Evolutionary conservation across 345 rosid genomes (phyloP).

Genomic region (Hirschfeldia incana): DNA sequence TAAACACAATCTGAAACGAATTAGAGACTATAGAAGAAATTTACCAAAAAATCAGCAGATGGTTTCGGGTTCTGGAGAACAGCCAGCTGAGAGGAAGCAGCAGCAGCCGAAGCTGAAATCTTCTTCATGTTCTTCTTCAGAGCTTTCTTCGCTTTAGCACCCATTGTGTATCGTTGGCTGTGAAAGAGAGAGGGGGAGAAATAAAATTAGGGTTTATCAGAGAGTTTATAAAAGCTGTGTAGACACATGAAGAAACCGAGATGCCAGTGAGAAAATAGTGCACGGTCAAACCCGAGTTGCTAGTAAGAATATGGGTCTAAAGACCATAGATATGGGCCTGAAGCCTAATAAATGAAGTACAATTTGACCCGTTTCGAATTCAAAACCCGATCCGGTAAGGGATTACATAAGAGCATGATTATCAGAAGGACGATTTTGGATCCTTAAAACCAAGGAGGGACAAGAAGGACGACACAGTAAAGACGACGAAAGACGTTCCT

Average conservation of each 20-base stretch:
- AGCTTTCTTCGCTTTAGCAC: constrained; percentile 72
- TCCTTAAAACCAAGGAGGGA: no score
- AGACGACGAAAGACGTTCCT: no score
- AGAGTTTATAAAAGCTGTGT: not conserved
- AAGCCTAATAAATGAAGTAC: not conserved
- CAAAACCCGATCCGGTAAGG: constrained; percentile 22
- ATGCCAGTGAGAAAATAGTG: not conserved
- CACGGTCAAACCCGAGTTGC: no score
- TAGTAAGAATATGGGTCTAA: not conserved
- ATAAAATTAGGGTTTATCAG: constrained; percentile 29
- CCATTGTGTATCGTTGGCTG: constrained; percentile 45
- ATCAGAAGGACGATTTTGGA: no score
- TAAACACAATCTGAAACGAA: not conserved
- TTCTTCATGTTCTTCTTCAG: constrained; percentile 61
- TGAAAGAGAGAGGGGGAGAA: not conserved
- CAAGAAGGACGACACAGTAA: no score
- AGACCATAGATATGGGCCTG: not conserved
- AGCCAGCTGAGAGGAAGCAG: constrained; percentile 30
- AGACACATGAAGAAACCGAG: not conserved
- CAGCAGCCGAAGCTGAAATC: constrained; percentile 36
- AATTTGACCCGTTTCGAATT: constrained; percentile 10
- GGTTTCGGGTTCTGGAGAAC: constrained; percentile 37
- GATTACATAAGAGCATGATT: no score
- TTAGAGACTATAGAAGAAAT: not conserved
- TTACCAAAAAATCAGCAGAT: constrained; percentile 79